phyloP scores from a whole-genome alignment of 2,329 filamentous ascomycete species.

The Epichloe hybrida region DNA sequence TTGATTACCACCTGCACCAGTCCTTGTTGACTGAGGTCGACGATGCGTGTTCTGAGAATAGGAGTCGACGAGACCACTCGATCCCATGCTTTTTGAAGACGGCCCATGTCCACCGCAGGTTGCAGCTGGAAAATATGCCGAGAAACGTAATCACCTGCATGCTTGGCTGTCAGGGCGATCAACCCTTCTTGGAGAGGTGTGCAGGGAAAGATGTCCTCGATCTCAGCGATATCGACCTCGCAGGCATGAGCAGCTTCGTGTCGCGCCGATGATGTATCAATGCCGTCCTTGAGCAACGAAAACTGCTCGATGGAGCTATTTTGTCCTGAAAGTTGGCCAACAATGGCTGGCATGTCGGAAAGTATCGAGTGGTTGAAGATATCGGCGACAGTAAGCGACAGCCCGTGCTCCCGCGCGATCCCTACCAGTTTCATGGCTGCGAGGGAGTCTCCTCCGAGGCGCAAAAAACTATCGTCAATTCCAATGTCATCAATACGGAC shows the following conservation, averaged over 20 bases:
- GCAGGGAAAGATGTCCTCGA: constrained; percentile 21
- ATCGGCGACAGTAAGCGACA: constrained; percentile 26
- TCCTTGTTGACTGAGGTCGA: constrained; percentile 6
- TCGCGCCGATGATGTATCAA: neutral
- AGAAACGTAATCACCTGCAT: constrained; percentile 8
- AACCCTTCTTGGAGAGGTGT: constrained; percentile 36
- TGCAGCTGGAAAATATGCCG: constrained; percentile 7
- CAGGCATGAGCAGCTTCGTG: constrained; percentile 2
- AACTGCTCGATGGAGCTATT: neutral
- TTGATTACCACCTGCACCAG: constrained; percentile 8
- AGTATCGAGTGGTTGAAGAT: constrained; percentile 21
- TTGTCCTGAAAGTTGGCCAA: neutral
- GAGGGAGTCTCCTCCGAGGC: constrained; percentile 32
- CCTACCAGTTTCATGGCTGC: constrained; percentile 27
- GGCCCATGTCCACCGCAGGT: constrained; percentile 2
- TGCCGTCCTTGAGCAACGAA: neutral
- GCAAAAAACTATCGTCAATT: constrained; percentile 31
- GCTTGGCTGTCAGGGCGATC: constrained; percentile 6
- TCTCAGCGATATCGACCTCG: constrained; percentile 4
- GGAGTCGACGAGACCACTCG: constrained; percentile 6
- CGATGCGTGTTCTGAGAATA: constrained; percentile 8
- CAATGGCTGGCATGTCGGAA: neutral
- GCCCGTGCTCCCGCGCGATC: constrained; percentile 20
- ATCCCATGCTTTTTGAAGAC: constrained; percentile 8
- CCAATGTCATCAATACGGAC: constrained; percentile 15